Evolutionary conservation across 2,329 filamentous ascomycete genomes (phyloP).

Genomic region (Lasiodiplodia sp.): DNA sequence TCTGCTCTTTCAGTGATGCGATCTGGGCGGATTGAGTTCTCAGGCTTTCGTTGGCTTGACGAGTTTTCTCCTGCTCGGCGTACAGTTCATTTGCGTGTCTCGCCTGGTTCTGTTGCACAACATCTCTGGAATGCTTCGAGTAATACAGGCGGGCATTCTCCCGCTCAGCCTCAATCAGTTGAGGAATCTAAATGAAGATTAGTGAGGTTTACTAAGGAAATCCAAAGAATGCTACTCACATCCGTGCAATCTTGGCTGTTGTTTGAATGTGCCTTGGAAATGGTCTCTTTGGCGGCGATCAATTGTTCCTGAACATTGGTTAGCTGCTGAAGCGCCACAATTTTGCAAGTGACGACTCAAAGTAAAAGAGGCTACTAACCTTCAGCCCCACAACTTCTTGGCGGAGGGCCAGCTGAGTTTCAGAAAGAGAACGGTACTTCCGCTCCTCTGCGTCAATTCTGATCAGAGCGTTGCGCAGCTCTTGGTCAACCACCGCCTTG

Average conservation of each 20-base stretch:
- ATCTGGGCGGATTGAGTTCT: not conserved
- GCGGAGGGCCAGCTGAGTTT: not conserved
- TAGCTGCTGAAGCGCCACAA: not conserved
- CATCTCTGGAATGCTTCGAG: not conserved
- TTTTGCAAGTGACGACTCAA: not conserved
- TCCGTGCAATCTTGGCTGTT: not conserved
- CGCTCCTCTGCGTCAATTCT: not conserved
- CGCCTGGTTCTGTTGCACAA: not conserved
- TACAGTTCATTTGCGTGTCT: slow-evolving; percentile 4
- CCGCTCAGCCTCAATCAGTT: not conserved
- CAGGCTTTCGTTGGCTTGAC: not conserved
- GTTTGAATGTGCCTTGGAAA: not conserved
- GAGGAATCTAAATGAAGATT: not conserved
- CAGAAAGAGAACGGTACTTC: not conserved
- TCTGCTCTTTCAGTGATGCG: slow-evolving; percentile 10
- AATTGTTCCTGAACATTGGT: not conserved
- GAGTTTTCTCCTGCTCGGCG: not conserved
- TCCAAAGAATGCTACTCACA: not conserved
- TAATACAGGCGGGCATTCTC: not conserved
- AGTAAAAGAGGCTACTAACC: not conserved
- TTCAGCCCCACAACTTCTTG: not conserved
- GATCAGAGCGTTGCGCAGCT: not conserved
- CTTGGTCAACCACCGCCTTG: not conserved
- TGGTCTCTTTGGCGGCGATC: not conserved
- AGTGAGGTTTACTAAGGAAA: not conserved